Base-by-base conservation (phyloP, 2,329 filamentous ascomycete species). In the Tolypocladium amazonense region DNA sequence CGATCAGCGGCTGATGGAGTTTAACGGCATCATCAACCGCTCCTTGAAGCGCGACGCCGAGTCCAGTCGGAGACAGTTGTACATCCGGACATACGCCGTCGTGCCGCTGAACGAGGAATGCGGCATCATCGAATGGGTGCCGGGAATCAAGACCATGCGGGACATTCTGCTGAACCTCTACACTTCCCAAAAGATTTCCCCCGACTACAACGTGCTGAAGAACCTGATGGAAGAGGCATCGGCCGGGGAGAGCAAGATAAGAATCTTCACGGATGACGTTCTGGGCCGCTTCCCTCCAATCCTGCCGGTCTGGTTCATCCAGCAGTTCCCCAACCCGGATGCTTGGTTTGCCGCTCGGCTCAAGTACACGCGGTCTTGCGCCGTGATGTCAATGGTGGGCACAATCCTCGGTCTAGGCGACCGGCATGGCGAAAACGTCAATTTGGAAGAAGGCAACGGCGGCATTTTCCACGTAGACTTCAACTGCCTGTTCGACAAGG, bases 341-440 rank as follows among this genome's bases (percentile, higher is more conserved):
- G 82, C 88, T 1, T 99, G 94, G 94, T 95, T 99, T 72, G 83
- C 86, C 2, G 92, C 93, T 12, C 85, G 94, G 9, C 80, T 97
- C 53, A 85, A 87, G 55, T 99, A 97, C 75, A 95, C 94, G 2
- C 86, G 94, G 4, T 96, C 94, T 1, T 93, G 90, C 68, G 94
- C 95, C 14, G 94, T 99, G 65, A 99, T 99, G 92, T 96, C 92
- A n/a, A 99, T 99, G 84, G 91, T 96, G 5, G 94, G 94, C 56
- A 95, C 96, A 60, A 92, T 97, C 56, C 82, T 99, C 5, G 94
- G 89, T 0, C 80, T 99, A 0, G 94, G 94, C 45, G 94, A 99
- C 74, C 87, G 94, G 4, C 94, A 99, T 75, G 93, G 93, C 61
- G 94, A 99, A 73, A 99, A 99, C 73, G 90, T 99, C 59, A 84